These are phyloP conservation scores for Dicorynia guianensis DNA, from an alignment of 306 rosid species.

Conservation along the genomic window DNA sequence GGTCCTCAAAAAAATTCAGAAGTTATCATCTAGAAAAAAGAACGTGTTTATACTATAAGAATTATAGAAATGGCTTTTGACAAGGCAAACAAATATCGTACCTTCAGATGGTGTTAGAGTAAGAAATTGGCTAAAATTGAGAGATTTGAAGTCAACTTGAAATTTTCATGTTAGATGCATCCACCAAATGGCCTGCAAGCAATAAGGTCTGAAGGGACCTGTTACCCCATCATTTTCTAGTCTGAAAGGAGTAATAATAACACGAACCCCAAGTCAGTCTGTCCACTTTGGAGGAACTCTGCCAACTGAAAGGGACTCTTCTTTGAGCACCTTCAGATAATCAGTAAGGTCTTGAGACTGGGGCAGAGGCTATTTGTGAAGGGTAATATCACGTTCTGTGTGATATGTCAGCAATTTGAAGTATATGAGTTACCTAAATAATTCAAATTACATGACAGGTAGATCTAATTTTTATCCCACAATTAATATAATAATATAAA, in stretches of 20 bases:
- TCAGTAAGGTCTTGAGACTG: conserved; percentile 32
- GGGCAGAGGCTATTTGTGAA: background rate
- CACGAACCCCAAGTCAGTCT: background rate
- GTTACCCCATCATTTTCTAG: conserved; percentile 32
- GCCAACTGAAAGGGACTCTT: conserved; percentile 36
- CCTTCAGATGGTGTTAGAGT: conserved; percentile 10
- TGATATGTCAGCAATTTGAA: no score
- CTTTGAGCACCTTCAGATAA: conserved; percentile 39
- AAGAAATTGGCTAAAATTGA: conserved; percentile 28
- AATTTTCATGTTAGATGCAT: conserved; percentile 41
- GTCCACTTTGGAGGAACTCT: background rate
- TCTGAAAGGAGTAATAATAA: background rate
- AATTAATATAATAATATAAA: no score
- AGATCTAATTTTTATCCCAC: no score
- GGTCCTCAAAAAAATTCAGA: conserved; percentile 30
- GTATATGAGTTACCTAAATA: no score
- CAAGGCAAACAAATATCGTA: conserved; percentile 2
- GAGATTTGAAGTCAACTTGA: conserved; percentile 39
- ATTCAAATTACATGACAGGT: no score
- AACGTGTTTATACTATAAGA: background rate
- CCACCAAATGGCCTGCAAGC: conserved; percentile 29
- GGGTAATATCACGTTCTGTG: no score
- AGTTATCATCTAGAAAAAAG: conserved; percentile 36
- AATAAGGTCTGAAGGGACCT: conserved; percentile 12
- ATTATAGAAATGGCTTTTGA: conserved; percentile 19